Conservation (phyloP, 1,284 basidiomycete genomes). For the Coniophora puteana region DNA sequence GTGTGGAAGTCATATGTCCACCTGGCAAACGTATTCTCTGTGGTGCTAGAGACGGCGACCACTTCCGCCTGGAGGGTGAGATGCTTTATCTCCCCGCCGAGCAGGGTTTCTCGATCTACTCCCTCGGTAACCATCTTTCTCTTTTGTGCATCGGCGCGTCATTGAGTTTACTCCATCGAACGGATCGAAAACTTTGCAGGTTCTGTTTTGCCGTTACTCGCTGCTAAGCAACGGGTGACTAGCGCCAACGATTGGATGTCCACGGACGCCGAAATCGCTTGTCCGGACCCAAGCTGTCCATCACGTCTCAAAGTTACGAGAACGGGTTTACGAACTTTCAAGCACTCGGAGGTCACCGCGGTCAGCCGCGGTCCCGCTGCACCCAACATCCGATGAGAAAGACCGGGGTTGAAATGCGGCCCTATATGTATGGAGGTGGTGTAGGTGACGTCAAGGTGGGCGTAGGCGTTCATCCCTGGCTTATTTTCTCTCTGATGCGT, state of each 20-base stretch:
- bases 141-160: neutral
- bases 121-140: constrained; percentile 37
- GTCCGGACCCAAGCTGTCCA: constrained; percentile 60
- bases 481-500: too few relatives aligned
- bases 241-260: constrained; percentile 63
- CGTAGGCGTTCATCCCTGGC: too few relatives aligned
- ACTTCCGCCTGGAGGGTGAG: constrained; percentile 59
- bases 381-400: too few relatives aligned
- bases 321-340: constrained; percentile 47
- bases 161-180: neutral
- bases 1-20: constrained; percentile 55
- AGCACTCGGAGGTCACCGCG: constrained; percentile 48
- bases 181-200: constrained; percentile 29
- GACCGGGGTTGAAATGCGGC: too few relatives aligned
- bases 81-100: constrained; percentile 54
- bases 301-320: constrained; percentile 51
- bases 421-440: too few relatives aligned
- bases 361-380: too few relatives aligned
- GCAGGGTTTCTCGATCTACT: constrained; percentile 66
- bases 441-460: too few relatives aligned
- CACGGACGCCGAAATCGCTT: constrained; percentile 59
- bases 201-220: constrained; percentile 55
- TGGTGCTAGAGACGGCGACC: constrained; percentile 59
- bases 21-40: constrained; percentile 50
- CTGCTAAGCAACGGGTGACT: constrained; percentile 57